Evolutionary conservation across 148 eudicot species (phyloP).

Genomic region (Camellia granthamiana): DNA sequence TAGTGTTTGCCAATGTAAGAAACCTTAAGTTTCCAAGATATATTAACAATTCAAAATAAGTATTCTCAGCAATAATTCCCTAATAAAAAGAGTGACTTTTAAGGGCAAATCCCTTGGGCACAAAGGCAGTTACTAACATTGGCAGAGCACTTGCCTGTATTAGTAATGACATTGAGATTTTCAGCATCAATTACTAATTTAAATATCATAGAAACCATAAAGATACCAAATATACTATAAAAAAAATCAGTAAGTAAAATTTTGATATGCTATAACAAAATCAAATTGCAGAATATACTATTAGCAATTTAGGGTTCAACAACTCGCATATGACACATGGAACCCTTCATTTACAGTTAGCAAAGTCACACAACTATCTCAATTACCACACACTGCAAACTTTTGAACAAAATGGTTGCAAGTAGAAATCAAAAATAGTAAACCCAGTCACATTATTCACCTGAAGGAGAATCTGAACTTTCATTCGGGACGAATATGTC

Average conservation of each 20-base stretch:
- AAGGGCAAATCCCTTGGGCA: background rate
- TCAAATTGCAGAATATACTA: background rate
- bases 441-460: constrained; percentile 25
- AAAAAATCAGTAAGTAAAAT: background rate
- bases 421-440: background rate
- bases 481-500: constrained; percentile 80
- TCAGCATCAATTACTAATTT: background rate
- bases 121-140: background rate
- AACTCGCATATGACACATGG: background rate
- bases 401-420: background rate
- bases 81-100: background rate
- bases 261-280: background rate
- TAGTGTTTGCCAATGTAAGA: background rate
- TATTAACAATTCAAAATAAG: background rate
- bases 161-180: background rate
- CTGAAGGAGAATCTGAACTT: constrained; percentile 63
- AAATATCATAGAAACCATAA: background rate
- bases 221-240: background rate
- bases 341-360: background rate
- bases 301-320: background rate
- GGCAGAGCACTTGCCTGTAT: constrained; percentile 1
- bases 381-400: background rate
- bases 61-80: background rate
- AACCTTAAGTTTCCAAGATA: background rate
- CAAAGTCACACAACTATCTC: background rate